Evolutionary conservation across 192 early-diverging fungal species (phyloP).

Genomic region (Coemansia aciculifera): DNA sequence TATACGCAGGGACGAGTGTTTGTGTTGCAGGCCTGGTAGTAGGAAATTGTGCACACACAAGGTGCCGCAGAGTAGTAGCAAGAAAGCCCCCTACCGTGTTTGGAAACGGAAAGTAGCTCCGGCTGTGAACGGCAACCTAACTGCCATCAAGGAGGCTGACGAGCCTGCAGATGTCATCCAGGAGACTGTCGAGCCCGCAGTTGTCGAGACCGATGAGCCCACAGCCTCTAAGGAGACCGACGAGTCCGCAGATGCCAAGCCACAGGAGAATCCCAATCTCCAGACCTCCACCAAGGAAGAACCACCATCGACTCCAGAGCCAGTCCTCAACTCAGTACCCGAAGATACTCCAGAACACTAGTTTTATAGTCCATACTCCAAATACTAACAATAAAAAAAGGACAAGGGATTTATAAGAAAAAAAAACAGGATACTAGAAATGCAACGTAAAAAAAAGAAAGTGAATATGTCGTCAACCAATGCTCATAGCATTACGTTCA

Average conservation of each 20-base stretch:
- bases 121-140: too few species aligned
- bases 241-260: background rate
- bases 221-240: background rate
- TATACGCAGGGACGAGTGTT: background rate
- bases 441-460: conserved; percentile 14
- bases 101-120: too few species aligned
- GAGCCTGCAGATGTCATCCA: too few species aligned
- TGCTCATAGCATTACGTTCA: conserved; percentile 52
- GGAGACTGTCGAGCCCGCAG: background rate
- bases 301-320: background rate
- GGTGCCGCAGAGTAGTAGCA: background rate
- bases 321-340: too few species aligned
- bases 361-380: too few species aligned
- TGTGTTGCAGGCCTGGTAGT: background rate
- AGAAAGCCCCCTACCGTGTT: background rate
- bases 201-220: too few species aligned
- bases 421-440: conserved; percentile 14
- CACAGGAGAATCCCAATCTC: background rate
- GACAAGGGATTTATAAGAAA: conserved; percentile 4
- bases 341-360: too few species aligned
- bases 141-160: too few species aligned
- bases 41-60: background rate
- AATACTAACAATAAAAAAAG: background rate
- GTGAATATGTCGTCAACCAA: conserved; percentile 10
- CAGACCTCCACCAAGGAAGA: background rate